These are phyloP conservation scores for Syzygium aromaticum DNA, from an alignment of 345 rosid species.

Conservation along the genomic window DNA sequence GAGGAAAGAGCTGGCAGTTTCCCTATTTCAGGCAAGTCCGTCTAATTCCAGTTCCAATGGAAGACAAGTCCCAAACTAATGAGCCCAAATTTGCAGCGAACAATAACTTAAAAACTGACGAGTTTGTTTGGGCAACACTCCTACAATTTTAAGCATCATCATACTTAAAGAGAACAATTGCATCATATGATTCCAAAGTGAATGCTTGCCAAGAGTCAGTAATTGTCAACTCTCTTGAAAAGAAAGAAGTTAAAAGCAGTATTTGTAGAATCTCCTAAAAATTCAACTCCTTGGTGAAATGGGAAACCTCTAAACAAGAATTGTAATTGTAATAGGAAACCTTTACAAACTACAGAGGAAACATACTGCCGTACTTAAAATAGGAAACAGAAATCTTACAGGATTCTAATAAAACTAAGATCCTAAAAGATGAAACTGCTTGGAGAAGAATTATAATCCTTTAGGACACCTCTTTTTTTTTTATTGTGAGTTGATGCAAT, in stretches of 20 bases:
- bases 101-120: neutral
- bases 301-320: neutral
- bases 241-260: neutral
- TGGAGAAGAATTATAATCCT: neutral
- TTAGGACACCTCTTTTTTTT: neutral
- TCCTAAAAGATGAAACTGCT: neutral
- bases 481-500: neutral
- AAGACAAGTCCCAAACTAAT: neutral
- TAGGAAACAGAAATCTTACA: neutral
- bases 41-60: neutral
- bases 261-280: neutral
- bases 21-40: slow-evolving; percentile 81
- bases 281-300: neutral
- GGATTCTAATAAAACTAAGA: neutral
- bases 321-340: neutral
- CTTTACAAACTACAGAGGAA: neutral
- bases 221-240: neutral
- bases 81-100: neutral
- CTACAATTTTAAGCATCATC: neutral
- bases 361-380: neutral
- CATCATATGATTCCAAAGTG: neutral
- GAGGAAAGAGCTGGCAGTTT: slow-evolving; percentile 95
- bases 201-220: neutral
- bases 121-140: neutral
- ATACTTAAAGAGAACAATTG: neutral